These are phyloP conservation scores for Phyllosticta citribraziliensis DNA, from an alignment of 2,329 filamentous ascomycete genomes.

Conservation along the genomic window DNA sequence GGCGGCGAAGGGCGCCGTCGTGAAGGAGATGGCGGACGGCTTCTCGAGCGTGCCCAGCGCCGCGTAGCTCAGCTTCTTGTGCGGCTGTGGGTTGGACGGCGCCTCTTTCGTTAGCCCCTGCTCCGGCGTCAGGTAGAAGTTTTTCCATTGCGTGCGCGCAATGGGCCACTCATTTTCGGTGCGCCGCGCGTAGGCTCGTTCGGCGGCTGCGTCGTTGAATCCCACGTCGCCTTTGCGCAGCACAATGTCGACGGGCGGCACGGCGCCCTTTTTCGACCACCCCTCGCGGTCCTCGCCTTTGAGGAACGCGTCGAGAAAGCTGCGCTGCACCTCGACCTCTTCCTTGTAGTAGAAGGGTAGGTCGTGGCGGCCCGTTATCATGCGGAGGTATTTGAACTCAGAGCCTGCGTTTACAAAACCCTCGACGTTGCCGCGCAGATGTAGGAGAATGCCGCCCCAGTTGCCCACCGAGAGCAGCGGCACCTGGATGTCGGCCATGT, in stretches of 20 bases:
- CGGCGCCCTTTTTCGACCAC: slow-evolving; percentile 49
- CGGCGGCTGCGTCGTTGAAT: slow-evolving; percentile 53
- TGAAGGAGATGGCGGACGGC: slow-evolving; percentile 48
- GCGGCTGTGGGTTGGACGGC: slow-evolving; percentile 16
- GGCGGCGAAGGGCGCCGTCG: slow-evolving; percentile 45
- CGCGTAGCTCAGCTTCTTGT: slow-evolving; percentile 44
- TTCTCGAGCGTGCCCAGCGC: slow-evolving; percentile 49
- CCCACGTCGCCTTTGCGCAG: slow-evolving; percentile 58
- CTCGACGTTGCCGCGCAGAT: slow-evolving; percentile 59
- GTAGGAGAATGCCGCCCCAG: slow-evolving; percentile 61
- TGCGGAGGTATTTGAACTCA: slow-evolving; percentile 57
- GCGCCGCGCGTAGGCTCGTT: slow-evolving; percentile 46
- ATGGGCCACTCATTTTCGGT: slow-evolving; percentile 58
- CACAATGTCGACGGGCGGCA: slow-evolving; percentile 50
- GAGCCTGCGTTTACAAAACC: slow-evolving; percentile 56
- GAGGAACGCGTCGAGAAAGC: slow-evolving; percentile 62
- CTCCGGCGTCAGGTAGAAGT: slow-evolving; percentile 48
- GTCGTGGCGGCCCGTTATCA: slow-evolving; percentile 62
- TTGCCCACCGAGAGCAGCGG: slow-evolving; percentile 59
- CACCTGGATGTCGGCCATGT: slow-evolving; percentile 55
- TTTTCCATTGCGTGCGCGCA: slow-evolving; percentile 53
- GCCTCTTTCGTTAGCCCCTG: slow-evolving; percentile 29
- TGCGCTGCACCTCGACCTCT: slow-evolving; percentile 56
- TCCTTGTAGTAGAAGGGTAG: slow-evolving; percentile 63
- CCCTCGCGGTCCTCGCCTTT: slow-evolving; percentile 54